phyloP scores from a whole-genome alignment of 2,329 filamentous ascomycete genomes.

The Talaromyces atroroseus region DNA sequence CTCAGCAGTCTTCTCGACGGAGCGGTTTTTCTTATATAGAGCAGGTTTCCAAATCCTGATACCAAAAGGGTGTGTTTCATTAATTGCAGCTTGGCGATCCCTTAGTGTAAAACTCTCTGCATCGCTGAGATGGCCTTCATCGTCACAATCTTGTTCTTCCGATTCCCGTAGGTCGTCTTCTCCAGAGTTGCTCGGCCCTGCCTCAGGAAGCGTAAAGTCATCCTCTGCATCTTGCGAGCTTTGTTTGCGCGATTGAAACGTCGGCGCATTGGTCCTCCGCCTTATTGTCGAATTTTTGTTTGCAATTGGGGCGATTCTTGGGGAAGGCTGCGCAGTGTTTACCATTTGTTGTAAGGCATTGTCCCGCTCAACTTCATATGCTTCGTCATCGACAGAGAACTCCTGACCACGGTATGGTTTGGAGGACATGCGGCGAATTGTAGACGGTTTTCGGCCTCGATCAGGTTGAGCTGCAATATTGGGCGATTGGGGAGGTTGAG shows the following conservation, averaged over 20 bases:
- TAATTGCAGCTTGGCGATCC: slow-evolving; percentile 95
- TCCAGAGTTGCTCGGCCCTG: slow-evolving; percentile 20
- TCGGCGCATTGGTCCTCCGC: slow-evolving; percentile 30
- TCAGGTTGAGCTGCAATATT: slow-evolving; percentile 34
- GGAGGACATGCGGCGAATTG: slow-evolving; percentile 69
- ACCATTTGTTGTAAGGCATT: slow-evolving; percentile 36
- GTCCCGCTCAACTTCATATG: slow-evolving; percentile 71
- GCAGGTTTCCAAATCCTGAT: slow-evolving; percentile 99
- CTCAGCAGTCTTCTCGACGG: slow-evolving; percentile 92
- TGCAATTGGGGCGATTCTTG: slow-evolving; percentile 29
- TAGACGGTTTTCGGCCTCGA: slow-evolving; percentile 64
- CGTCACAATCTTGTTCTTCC: slow-evolving; percentile 18
- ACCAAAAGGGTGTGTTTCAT: slow-evolving; percentile 96
- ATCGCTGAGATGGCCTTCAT: slow-evolving; percentile 60
- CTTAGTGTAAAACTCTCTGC: slow-evolving; percentile 97
- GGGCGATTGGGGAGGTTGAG: slow-evolving; percentile 38
- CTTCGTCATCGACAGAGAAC: slow-evolving; percentile 87
- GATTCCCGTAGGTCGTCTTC: slow-evolving; percentile 20
- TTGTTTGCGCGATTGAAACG: slow-evolving; percentile 30
- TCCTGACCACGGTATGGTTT: slow-evolving; percentile 76
- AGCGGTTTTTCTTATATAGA: slow-evolving; percentile 94
- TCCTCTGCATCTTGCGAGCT: slow-evolving; percentile 35
- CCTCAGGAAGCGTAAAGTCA: slow-evolving; percentile 31
- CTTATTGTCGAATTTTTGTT: slow-evolving; percentile 37
- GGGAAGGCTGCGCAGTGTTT: slow-evolving; percentile 27